Evolutionary conservation across 495 filamentous ascomycete genomes (phyloP), one percentile per base, ranked within the genome.

Genomic region (Bryoglossum gracile): DNA sequence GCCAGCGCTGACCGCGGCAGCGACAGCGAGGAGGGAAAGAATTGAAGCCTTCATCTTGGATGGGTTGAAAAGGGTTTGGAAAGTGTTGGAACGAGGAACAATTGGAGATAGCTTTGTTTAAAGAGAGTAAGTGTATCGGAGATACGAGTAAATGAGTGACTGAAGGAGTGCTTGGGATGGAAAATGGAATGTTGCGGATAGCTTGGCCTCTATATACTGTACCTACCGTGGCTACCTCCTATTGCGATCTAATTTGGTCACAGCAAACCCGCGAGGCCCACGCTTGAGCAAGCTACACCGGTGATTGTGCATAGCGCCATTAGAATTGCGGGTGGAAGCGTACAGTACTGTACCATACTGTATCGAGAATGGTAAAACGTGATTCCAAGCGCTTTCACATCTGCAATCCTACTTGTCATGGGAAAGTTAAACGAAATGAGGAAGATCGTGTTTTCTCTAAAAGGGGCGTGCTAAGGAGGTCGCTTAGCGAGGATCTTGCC

Each of bases 1-100:
- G 36, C 45, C 51, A 41, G 34, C 48, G 41, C 40, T 49, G 51
- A 50, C 53, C 43, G 42, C 49, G 10, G 49, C 58, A 16, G 57
- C 60, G 46, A 47, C 46, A 17, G 57, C 60, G 22, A 62, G 47
- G 6, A 65, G 43, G 46, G 64, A 53, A 26, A 64, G 36, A 32
- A 70, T 50, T 37, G 58, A 53, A 35, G 46, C 33, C 43, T 51
- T 53, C 46, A 56, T 56, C 51, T 51, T 51, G 53, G 46, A 32
- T 22, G 24, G 32, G n/a, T 13, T 30, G 33, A 11, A 37, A 25
- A 32, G n/a, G 30, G 21, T 13, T 34, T 47, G 17, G 36, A 46
- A 21, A 28, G 19, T 16, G 25, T 25, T 37, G 22, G 26, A 30
- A 43, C 44, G 46, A 38, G 21, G 40, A 11, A 42, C 8, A 25